A percentile compares a stretch with the other conserved stretches of the same genome.
Evolutionary conservation across 2,329 filamentous ascomycete species (phyloP).

Genomic region (Alternaria triticimaculans): DNA sequence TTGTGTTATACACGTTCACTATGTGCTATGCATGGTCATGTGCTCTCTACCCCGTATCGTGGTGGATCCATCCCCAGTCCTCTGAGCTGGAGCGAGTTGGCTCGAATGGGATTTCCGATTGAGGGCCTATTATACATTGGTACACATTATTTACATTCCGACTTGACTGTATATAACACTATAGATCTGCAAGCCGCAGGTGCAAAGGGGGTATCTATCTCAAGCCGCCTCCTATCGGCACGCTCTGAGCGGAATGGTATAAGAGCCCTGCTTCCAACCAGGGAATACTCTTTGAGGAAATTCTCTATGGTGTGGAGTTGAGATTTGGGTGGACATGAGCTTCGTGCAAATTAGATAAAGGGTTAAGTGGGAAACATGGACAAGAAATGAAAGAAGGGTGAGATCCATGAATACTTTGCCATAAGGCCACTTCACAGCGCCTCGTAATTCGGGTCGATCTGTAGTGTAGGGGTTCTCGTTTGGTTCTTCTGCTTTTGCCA

Average conservation of each 20-base stretch:
- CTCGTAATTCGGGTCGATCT: conserved; percentile 47
- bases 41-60: not conserved
- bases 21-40: not conserved
- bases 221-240: conserved; percentile 20
- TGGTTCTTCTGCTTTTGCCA: conserved; percentile 58
- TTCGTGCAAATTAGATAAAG: conserved; percentile 33
- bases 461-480: conserved; percentile 47
- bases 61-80: not conserved
- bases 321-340: conserved; percentile 17
- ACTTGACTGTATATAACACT: conserved; percentile 21
- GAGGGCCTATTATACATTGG: not conserved
- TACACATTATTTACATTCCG: conserved; percentile 8
- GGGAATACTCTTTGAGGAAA: conserved; percentile 7
- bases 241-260: conserved; percentile 9
- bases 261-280: conserved; percentile 13
- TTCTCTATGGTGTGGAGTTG: conserved; percentile 13
- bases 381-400: conserved; percentile 30
- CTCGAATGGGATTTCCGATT: not conserved
- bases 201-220: conserved; percentile 33
- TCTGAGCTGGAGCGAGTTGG: not conserved
- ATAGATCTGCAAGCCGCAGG: conserved; percentile 21
- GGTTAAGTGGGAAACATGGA: conserved; percentile 28
- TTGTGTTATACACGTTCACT: conserved; percentile 8
- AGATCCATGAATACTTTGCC: conserved; percentile 11
- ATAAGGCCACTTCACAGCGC: conserved; percentile 23